A percentile compares a stretch with the other conserved stretches of the same genome.
Conservation (phyloP, 345 rosid genomes). For the Sonneratia caseolaris region DNA sequence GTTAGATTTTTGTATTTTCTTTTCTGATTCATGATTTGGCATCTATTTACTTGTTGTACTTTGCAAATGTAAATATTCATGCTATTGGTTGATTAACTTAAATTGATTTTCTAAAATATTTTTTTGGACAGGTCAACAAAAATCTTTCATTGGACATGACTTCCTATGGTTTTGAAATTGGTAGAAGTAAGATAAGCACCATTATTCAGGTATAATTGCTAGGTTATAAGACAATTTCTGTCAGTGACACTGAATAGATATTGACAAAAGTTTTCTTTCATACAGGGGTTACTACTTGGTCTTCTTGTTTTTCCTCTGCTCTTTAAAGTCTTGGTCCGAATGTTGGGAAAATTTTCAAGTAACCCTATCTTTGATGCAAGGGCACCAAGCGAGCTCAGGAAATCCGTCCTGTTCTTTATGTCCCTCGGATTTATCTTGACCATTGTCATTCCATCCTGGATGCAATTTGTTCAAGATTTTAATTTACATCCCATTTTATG, state of each 20-base stretch:
- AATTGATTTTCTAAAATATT: neutral
- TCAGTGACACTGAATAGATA: slow-evolving; percentile 8
- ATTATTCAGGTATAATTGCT: slow-evolving; percentile 53
- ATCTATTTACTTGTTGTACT: neutral
- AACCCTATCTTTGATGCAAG: slow-evolving; percentile 18
- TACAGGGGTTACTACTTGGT: slow-evolving; percentile 74
- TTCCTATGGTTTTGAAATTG: slow-evolving; percentile 41
- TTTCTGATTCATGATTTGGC: neutral
- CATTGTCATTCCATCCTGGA: slow-evolving; percentile 63
- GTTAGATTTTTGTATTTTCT: slow-evolving; percentile 14
- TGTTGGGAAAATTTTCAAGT: slow-evolving; percentile 19
- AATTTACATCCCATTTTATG: slow-evolving; percentile 69
- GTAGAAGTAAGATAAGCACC: slow-evolving; percentile 71
- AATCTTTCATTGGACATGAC: slow-evolving; percentile 31
- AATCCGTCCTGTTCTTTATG: slow-evolving; percentile 44
- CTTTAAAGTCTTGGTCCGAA: slow-evolving; percentile 38
- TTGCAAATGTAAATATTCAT: neutral
- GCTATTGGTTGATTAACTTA: neutral
- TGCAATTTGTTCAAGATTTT: slow-evolving; percentile 72
- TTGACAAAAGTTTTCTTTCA: slow-evolving; percentile 7
- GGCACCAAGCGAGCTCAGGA: slow-evolving; percentile 28
- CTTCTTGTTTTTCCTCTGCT: slow-evolving; percentile 64
- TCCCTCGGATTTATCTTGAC: slow-evolving; percentile 42
- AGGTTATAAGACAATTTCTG: slow-evolving; percentile 2
- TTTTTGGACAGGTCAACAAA: slow-evolving; percentile 35